Base-by-base conservation (phyloP, 805 yeast species). In the Suhomyces sp. region DNA sequence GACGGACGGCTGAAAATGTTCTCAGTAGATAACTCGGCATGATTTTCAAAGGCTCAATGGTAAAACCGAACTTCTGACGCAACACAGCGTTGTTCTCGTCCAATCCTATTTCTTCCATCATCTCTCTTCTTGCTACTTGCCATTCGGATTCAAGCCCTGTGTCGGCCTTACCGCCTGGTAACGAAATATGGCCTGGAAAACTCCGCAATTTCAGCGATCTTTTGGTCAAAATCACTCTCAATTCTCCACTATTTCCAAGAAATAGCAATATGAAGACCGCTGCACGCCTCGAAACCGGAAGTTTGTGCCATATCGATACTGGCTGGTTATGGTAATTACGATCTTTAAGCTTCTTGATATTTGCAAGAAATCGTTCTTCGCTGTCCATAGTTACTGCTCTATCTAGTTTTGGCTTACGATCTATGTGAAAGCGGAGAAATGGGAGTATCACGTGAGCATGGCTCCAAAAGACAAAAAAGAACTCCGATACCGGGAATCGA, bases 131-230 rank as follows among this genome's bases (percentile, higher is more conserved):
- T 0, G 97, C 86, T 39, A 86, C 85, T 43, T 80, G 78, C 77
- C 86, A 85, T 52, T 87, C 89, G 12, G 79, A 67, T 59, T 89
- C 90, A 17, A 79, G 72, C 0, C 78, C 82, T 41, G 58, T 63
- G 65, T 92, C 97, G 4, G 96, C 91, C 62, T 86, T 89, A 7
- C 97, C 98, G 2, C 98, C 98, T 3, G 98, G 98, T 7, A 92
- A 74, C 1, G 97, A 89, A 5, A 88, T 87, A 65, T 92, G 97
- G 4, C 97, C 97, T 0, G 94, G 87, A 69, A 91, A 92, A 49
- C 81, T 81, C 46, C 83, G 75, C 59, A 93, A 73, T 35, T 78
- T 74, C 46, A 86, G 75, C 2, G 96, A 84, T 55, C 98, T 69
- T 59, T 87, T 84, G 1, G 97, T 92, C 47, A 92, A 68, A 3